Percentiles rank a stretch among this genome's conserved stretches.
Conservation (phyloP, 441 rosid genomes). For the Populus tomentosa region DNA sequence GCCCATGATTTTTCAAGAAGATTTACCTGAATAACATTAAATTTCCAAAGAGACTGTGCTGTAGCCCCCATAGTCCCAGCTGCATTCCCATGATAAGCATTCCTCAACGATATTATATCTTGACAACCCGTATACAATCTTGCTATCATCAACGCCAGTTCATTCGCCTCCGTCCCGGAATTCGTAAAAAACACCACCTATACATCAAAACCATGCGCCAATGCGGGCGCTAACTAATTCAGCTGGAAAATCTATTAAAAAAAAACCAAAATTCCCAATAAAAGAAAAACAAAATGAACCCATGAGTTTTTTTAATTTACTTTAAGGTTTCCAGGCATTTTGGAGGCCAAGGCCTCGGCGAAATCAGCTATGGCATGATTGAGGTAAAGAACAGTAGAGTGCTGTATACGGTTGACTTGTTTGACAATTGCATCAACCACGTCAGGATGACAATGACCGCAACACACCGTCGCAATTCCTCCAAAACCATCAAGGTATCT, state of each 20-base stretch:
- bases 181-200: conserved; percentile 92
- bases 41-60: conserved; percentile 77
- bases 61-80: conserved; percentile 92
- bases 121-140: conserved; percentile 79
- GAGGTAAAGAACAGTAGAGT: conserved; percentile 83
- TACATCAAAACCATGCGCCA: not conserved
- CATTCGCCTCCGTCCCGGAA: conserved; percentile 97
- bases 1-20: too few species aligned
- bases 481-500: conserved; percentile 86
- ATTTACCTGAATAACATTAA: conserved; percentile 70
- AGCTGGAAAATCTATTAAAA: not conserved
- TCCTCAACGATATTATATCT: conserved; percentile 80
- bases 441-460: conserved; percentile 94
- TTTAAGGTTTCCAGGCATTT: conserved; percentile 91
- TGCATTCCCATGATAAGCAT: conserved; percentile 89
- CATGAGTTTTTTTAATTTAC: conserved; percentile 20
- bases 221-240: too few species aligned
- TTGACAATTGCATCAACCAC: conserved; percentile 62
- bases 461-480: conserved; percentile 92
- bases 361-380: conserved; percentile 77
- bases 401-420: conserved; percentile 76
- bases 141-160: conserved; percentile 92
- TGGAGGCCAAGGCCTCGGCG: conserved; percentile 77
- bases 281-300: not conserved
- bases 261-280: not conserved